Base-by-base conservation (phyloP, 768 basidiomycete species). In the Kondoa subrosea region DNA sequence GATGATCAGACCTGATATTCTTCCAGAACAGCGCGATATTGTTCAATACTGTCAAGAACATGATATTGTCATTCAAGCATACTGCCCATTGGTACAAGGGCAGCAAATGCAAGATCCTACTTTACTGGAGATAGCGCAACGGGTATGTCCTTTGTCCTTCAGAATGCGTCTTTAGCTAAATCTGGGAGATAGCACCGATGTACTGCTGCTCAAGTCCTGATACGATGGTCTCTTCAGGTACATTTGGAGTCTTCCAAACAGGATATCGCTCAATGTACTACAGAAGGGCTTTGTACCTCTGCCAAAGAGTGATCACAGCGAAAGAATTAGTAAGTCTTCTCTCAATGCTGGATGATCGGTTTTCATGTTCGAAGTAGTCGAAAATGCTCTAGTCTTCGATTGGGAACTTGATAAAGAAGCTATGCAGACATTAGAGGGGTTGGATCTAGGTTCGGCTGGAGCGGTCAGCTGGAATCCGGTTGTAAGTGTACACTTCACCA, bases 371-470 rank as follows among this genome's bases (percentile, higher is more conserved):
- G n/a, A 63, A 50, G 40, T 8, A 50, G 40, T 21, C 40, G 40
- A 50, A 21, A 50, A 50, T 50, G 40, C 40, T 21, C 40, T 8
- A 50, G 40, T 50, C 12, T 92, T 83, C 69, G 85, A 88, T 73
- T 92, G 92, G 72, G 83, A 83, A 65, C 78, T 95, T 26, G 76
- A 75, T 60, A 75, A 76, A 27, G 84, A 84, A 57, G 89, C 91
- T 66, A 83, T 93, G 80, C 72, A 73, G 0, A 76, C 75, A 30
- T 78, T 95, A 15, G 84, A 91, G 74, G 79, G 76, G 0, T 79
- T 93, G 1, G 89, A 93, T 74, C 77, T 80, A 63, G 91, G 88
- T 0, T 81, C 84, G 64, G 81, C 80, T 0, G 90, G 90, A 1
- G 83, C 86, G 0, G 77, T 87, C 57, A 85, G 82, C 69, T 93